These are phyloP conservation scores for Cyberlindnera samutprakarnensis DNA, from an alignment of 805 yeast species.

Conservation along the genomic window DNA sequence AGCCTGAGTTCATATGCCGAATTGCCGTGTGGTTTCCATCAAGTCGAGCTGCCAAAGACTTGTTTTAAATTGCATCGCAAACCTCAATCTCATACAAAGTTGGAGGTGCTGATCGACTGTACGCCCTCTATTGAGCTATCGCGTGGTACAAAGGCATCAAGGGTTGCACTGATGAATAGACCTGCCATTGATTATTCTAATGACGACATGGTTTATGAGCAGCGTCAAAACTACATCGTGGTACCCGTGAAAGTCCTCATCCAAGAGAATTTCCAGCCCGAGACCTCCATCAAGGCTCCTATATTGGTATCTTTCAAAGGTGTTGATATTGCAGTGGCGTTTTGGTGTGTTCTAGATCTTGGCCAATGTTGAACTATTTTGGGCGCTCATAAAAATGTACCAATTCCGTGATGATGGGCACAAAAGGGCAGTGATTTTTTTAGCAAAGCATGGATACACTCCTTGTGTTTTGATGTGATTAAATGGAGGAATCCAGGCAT, in stretches of 20 bases:
- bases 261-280: neutral
- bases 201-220: constrained; percentile 11
- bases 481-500: no score
- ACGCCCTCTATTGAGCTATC: constrained; percentile 26
- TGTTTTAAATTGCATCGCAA: constrained; percentile 8
- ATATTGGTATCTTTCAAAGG: constrained; percentile 17
- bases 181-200: constrained; percentile 4
- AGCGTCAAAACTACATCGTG: constrained; percentile 24
- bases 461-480: no score
- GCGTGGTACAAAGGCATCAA: constrained; percentile 19
- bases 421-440: no score
- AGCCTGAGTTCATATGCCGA: constrained; percentile 10
- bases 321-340: neutral
- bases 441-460: no score
- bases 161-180: constrained; percentile 26
- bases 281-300: constrained; percentile 10
- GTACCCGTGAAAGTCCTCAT: constrained; percentile 17
- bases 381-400: neutral
- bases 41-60: constrained; percentile 14
- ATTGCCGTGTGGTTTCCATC: constrained; percentile 2
- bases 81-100: constrained; percentile 12
- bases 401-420: no score
- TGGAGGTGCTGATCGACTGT: constrained; percentile 15
- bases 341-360: neutral
- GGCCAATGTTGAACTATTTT: neutral